Conservation (phyloP, 441 rosid genomes). For the Daphne laureola region DNA sequence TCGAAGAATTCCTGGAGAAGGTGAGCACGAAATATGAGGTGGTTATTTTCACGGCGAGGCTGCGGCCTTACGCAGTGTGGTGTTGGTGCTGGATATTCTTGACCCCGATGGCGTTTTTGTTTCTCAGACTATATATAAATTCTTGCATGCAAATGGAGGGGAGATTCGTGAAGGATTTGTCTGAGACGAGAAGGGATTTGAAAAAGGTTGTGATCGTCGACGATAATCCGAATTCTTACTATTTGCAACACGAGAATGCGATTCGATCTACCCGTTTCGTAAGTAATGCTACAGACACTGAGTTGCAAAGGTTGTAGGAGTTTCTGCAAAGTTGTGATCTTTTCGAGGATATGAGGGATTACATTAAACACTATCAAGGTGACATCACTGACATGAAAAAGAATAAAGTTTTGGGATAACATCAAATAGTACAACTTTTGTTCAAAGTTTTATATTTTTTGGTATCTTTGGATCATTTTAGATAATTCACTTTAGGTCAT, state of each 20-base stretch:
- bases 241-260: constrained; percentile 72
- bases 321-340: constrained; percentile 47
- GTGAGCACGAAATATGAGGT: constrained; percentile 48
- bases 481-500: no score
- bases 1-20: constrained; percentile 51
- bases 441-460: no score
- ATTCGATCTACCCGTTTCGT: constrained; percentile 50
- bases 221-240: constrained; percentile 71
- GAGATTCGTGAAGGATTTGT: constrained; percentile 62
- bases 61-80: constrained; percentile 65
- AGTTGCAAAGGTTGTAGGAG: constrained; percentile 41
- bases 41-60: constrained; percentile 86
- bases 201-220: constrained; percentile 62
- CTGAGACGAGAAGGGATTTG: constrained; percentile 51
- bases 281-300: constrained; percentile 43
- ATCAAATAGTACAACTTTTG: no score
- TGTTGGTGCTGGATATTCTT: constrained; percentile 57
- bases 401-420: no score
- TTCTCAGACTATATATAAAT: constrained; percentile 49
- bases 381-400: no score
- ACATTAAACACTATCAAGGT: constrained; percentile 40
- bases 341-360: constrained; percentile 64
- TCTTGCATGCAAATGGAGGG: constrained; percentile 60
- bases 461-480: no score
- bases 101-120: constrained; percentile 38